Evolutionary conservation across 768 basidiomycete species (phyloP).

Genomic region (Rhodotorula paludigena): DNA sequence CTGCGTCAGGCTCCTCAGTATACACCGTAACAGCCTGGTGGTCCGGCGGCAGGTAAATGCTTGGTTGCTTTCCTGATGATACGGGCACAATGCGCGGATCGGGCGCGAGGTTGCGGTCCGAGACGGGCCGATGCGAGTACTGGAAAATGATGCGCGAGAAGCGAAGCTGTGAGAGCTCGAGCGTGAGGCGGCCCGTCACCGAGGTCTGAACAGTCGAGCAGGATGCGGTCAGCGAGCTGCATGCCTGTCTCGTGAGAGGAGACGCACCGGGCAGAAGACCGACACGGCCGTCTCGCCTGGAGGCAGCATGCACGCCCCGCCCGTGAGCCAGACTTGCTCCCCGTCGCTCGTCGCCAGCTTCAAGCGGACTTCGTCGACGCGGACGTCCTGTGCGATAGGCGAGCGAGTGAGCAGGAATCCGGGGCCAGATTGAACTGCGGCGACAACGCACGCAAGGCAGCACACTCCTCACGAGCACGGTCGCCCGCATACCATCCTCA

Average conservation of each 20-base stretch:
- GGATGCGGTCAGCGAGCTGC: constrained; percentile 6
- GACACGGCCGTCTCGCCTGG: constrained; percentile 60
- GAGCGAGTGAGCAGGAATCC: no score
- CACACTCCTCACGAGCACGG: constrained; percentile 60
- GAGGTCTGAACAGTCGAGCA: constrained; percentile 56
- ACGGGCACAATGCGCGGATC: constrained; percentile 19
- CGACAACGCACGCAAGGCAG: constrained; percentile 73
- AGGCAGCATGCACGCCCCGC: constrained; percentile 50
- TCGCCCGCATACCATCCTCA: constrained; percentile 47
- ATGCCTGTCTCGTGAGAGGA: no score
- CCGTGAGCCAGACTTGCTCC: constrained; percentile 59
- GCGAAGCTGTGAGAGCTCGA: constrained; percentile 65
- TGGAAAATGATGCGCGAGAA: constrained; percentile 64
- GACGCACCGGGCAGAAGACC: constrained; percentile 68
- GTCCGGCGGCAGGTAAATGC: constrained; percentile 61
- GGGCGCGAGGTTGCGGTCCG: constrained; percentile 19
- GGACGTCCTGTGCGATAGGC: constrained; percentile 59
- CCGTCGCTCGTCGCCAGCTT: constrained; percentile 61
- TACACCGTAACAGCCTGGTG: constrained; percentile 60
- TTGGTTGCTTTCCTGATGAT: constrained; percentile 36
- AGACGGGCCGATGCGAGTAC: constrained; percentile 49
- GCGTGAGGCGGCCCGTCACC: constrained; percentile 61
- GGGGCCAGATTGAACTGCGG: no score
- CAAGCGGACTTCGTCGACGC: constrained; percentile 61
- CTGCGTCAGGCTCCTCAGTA: constrained; percentile 48